Base-by-base conservation (phyloP, 352 stramenopile species). In the Phytophthora cactorum region DNA sequence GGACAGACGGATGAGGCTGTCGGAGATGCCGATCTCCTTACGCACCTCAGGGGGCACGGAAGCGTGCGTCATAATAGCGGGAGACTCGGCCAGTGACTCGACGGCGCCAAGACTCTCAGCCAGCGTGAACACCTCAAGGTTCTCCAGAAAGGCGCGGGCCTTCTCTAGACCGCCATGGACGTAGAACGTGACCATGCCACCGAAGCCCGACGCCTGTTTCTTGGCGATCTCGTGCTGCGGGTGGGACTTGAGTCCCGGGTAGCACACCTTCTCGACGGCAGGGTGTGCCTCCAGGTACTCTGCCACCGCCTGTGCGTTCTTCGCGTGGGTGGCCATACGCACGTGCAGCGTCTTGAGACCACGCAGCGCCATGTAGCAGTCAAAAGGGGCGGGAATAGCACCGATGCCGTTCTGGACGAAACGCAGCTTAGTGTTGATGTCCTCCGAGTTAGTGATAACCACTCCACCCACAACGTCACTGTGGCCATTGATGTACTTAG, bases 401-500 rank as follows among this genome's bases (percentile, higher is more conserved):
- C 97, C 97, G 45, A 98, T 88, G 67, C 98, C 95, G 66, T 95
- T 96, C 75, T 96, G 83, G 65, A 98, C 86, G 68, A 98, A 97
- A 65, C 93, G 94, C 56, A 98, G 83, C 77, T 98, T 98, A 61
- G 90, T 96, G 77, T 98, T 86, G 55, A 98, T 94, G 61, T 97
- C 94, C 59, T 96, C 89, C 66, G 89, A 87, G 71, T 98, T 97
- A 69, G 87, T 95, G 61, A 98, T 80, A 32, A 98, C 89, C 17
- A 96, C 92, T 46, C 96, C 96, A 58, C 95, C 93, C 45, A 98
- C 91, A 7, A 96, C 93, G 60, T 98, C 95, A 67, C 96, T 98
- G 81, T 98, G 95, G 58, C 95, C 95, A 71, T 97, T 96, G 70
- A 98, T 98, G 82, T 97, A 98, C 86, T 98, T 98, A 75, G 96